Evolutionary conservation across 768 basidiomycete genomes (phyloP).

Genomic region (Russula sp.): DNA sequence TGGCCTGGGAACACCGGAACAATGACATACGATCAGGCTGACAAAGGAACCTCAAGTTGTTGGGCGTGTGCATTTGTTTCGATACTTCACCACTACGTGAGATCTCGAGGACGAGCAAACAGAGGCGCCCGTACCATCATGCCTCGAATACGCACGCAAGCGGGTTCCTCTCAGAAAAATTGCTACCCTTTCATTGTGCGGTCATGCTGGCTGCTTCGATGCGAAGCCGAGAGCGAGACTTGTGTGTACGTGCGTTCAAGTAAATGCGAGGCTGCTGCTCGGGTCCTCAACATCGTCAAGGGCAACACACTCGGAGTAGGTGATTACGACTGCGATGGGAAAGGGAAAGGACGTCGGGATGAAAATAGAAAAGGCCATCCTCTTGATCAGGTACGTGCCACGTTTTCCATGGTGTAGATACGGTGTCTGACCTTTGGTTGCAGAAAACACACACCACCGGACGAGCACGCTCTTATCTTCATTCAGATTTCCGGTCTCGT

Average conservation of each 20-base stretch:
- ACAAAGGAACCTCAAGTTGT: constrained; percentile 70
- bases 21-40: constrained; percentile 77
- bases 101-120: constrained; percentile 76
- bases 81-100: constrained; percentile 88
- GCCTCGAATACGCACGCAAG: constrained; percentile 54
- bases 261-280: constrained; percentile 72
- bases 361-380: constrained; percentile 73
- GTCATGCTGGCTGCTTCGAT: constrained; percentile 73
- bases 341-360: constrained; percentile 71
- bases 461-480: constrained; percentile 85
- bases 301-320: constrained; percentile 76
- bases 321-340: constrained; percentile 64
- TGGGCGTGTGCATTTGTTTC: constrained; percentile 86
- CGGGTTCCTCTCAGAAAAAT: constrained; percentile 59
- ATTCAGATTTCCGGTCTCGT: constrained; percentile 95
- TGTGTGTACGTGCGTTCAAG: constrained; percentile 70
- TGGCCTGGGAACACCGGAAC: constrained; percentile 80
- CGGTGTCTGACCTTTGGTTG: background rate
- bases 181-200: constrained; percentile 86
- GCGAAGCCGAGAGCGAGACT: constrained; percentile 70
- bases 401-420: constrained; percentile 22
- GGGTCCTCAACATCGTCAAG: constrained; percentile 75
- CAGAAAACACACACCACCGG: constrained; percentile 61
- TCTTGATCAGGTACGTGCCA: constrained; percentile 60
- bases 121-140: constrained; percentile 50